Evolutionary conservation across 352 stramenopile genomes (phyloP), one percentile per base, ranked within the genome.

Genomic region (Globisporangium canariense): DNA sequence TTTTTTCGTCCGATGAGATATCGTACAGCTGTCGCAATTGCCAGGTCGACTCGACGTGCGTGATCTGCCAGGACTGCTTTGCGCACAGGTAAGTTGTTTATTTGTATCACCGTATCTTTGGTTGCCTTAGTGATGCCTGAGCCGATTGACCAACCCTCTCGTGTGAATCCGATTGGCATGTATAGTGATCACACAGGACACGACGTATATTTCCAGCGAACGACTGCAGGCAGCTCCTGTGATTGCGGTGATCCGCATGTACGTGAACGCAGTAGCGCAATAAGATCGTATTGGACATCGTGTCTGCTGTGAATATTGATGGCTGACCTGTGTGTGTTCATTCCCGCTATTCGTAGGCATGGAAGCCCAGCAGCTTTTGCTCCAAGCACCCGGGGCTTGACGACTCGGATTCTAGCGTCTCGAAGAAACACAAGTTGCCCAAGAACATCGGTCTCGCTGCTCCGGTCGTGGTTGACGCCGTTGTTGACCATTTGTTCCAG

Each of bases 11-110:
- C 40, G 87, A 96, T 58, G 87, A 96, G 71, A 88, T 96, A 51
- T 81, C 86, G 40, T 96, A 96, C 70, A 96, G 87, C 64, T 96
- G 87, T 65, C 87, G 87, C 58, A 88, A 93, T 65, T 96, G 87
- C 72, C 85, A 96, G 59, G 64, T 93, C 8, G 87, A 96, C 61
- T 87, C 85, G 46, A 92, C 87, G 22, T 94, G 85, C 56, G 87
- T 94, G 32, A 94, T 90, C 61, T 96, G 88, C 66, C 89, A 91
- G 63, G 81, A 92, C 30, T 96, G 88, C 65, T 96, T 94, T 64
- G 88, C 83, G 49, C 73, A 88, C 38, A 91, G 88, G 78, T 88
- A 74, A 52, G 72, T 28, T 10, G 43, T 49, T 10, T 6, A 32
- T 25, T 41, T 36, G n/a, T 54, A 22, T 43, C 34, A 7, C 25